phyloP scores from a whole-genome alignment of 164 flowering plant genomes.

The Vitis vinifera region DNA sequence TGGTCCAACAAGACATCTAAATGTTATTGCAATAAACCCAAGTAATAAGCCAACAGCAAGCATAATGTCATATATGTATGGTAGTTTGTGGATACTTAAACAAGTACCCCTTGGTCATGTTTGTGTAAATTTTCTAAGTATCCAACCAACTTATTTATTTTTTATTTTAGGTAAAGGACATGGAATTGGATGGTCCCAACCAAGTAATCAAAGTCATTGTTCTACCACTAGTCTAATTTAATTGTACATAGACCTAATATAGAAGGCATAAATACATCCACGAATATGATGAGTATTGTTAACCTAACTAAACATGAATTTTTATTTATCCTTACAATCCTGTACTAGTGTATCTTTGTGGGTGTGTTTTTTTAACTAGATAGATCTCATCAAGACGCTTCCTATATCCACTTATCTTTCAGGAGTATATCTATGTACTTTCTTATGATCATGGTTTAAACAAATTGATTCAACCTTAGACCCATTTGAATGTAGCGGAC shows the following conservation, averaged over 20 bases:
- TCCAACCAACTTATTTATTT: neutral
- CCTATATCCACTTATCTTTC: no score
- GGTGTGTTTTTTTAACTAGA: neutral
- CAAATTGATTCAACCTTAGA: no score
- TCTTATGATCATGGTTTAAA: no score
- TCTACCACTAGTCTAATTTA: neutral
- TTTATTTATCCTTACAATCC: neutral
- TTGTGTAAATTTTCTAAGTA: neutral
- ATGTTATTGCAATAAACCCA: neutral
- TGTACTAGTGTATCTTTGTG: neutral
- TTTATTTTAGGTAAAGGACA: neutral
- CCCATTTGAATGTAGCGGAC: no score
- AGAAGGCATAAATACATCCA: neutral
- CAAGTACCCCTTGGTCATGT: neutral
- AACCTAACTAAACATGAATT: neutral
- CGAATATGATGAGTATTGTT: neutral
- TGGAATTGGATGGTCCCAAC: neutral
- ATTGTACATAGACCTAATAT: neutral
- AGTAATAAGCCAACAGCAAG: neutral
- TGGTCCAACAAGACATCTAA: neutral
- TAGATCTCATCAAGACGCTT: neutral
- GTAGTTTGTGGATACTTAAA: neutral
- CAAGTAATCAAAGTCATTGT: neutral
- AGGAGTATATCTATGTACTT: no score
- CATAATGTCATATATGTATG: no score